Percentiles rank a stretch among this genome's conserved stretches.
These are phyloP conservation scores for Cinchona pubescens DNA, from an alignment of 257 asterid species.

Conservation along the genomic window DNA sequence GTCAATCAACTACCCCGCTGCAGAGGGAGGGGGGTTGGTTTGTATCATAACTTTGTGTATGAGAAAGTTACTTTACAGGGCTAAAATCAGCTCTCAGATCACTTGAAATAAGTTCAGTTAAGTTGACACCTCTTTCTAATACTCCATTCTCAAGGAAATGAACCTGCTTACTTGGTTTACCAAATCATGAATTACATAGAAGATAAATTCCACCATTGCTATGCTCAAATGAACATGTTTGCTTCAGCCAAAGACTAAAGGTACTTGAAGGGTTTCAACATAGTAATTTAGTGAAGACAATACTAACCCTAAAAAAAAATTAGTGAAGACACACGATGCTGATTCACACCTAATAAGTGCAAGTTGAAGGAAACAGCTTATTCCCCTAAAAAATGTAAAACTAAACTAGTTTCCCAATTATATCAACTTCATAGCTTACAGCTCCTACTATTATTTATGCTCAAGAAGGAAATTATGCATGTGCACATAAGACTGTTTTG, in stretches of 20 bases:
- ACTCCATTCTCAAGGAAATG: neutral
- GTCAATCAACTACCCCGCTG: neutral
- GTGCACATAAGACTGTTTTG: neutral
- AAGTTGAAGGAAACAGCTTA: neutral
- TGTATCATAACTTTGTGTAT: neutral
- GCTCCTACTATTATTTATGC: neutral
- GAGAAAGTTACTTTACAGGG: neutral
- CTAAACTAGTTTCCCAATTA: neutral
- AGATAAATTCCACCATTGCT: neutral
- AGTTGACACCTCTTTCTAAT: neutral
- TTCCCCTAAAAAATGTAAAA: neutral
- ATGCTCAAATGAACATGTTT: neutral
- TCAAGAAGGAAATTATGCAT: neutral
- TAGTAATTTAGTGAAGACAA: neutral
- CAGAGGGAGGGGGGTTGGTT: too few relatives aligned
- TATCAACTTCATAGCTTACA: neutral
- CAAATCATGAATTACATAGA: neutral
- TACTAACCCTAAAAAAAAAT: too few relatives aligned
- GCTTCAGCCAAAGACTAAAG: neutral
- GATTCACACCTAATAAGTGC: neutral
- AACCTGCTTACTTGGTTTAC: neutral
- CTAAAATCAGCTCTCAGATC: neutral
- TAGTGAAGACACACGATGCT: neutral
- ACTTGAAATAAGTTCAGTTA: neutral
- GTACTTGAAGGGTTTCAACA: neutral